Base-by-base conservation (phyloP, 345 rosid genomes). In the Populus simonii region DNA sequence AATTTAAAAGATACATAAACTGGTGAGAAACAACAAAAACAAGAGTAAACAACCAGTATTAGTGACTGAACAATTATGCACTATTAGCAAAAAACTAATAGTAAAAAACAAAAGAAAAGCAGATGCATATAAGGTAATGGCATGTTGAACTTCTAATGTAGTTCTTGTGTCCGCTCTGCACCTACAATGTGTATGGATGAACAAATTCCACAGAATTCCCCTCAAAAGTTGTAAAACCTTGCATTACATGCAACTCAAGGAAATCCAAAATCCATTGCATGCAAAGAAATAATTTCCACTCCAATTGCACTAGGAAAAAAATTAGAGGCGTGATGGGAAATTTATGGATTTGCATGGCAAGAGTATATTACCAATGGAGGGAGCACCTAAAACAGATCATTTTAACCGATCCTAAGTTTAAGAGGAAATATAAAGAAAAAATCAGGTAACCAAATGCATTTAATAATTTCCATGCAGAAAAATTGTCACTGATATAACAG, bases 11-110 rank as follows among this genome's bases (percentile, higher is more conserved):
- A 27, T 6, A 55, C 27, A 74, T 41, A 41, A 41, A 27, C 66
- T 81, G 77, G 77, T 4, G 17, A 47, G 43, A 57, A 74, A 61
- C 8, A 55, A 27, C 7, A 66, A 74, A 51, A 27, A 35, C 22
- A 62, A 35, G 29, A n/a, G 35, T 36, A 51, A 63, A 36, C 59
- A 72, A 61, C 36, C 29, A 53, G 11, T 4, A 11, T 71, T 31
- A 77, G 78, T 11, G 38, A 72, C 31, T 15, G 47, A 7, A 76
- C 45, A 55, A 25, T 35, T 18, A 51, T 20, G 1, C 31, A 33
- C 65, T 65, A 27, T 20, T 41, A 41, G 45, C 45, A 41, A 11
- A 10, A 41, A 41, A 10, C 13, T 41, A 41, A 2, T 33, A 10
- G 13, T 10, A 10, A 41, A 41, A 17, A 47, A 29, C 1, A 7